These are phyloP conservation scores for Castanea mollissima DNA, from an alignment of 306 rosid genomes.

Conservation along the genomic window DNA sequence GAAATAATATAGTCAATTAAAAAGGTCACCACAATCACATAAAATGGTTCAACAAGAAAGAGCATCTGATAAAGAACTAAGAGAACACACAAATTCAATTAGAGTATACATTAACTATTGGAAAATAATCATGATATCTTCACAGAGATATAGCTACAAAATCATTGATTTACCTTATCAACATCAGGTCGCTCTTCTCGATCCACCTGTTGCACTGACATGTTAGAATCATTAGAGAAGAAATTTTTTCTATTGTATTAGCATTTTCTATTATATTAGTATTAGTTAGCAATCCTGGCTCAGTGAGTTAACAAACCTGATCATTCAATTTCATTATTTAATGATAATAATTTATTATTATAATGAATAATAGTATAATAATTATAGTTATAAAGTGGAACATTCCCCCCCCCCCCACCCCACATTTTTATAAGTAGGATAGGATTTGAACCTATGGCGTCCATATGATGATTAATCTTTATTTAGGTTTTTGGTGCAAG, in stretches of 20 bases:
- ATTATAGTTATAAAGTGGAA: too few species aligned
- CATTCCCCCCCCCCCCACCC: too few species aligned
- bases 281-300: too few species aligned
- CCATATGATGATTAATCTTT: too few species aligned
- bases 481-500: too few species aligned
- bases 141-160: not conserved
- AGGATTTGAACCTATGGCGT: too few species aligned
- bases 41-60: not conserved
- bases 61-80: not conserved
- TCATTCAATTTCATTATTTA: too few species aligned
- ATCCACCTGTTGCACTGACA: slow-evolving; percentile 67
- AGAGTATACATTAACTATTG: not conserved
- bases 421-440: too few species aligned
- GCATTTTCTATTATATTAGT: too few species aligned
- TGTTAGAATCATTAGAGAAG: slow-evolving; percentile 25
- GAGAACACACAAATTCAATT: not conserved
- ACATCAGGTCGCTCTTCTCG: slow-evolving; percentile 98
- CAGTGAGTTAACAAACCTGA: too few species aligned
- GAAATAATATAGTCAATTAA: not conserved
- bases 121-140: not conserved
- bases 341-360: too few species aligned
- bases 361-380: too few species aligned
- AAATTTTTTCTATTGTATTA: not conserved
- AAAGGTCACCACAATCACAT: not conserved
- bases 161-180: slow-evolving; percentile 64